Base-by-base conservation (phyloP, 169 alveolate species). In the Besnoitia besnoiti region DNA sequence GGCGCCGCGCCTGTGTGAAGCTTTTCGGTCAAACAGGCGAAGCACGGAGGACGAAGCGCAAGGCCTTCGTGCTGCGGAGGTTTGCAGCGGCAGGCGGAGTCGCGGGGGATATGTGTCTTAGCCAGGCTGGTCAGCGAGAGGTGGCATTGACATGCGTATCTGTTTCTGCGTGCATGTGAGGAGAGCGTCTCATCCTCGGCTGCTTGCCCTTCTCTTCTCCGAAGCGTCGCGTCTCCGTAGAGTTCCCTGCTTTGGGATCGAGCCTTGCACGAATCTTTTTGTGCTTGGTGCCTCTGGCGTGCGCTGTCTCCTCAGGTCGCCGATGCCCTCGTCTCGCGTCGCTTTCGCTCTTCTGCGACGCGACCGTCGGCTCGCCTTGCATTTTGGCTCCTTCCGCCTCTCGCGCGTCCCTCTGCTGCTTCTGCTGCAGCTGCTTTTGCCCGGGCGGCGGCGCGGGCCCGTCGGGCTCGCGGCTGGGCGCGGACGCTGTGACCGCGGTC, bases 381-480 rank as follows among this genome's bases (percentile, higher is more conserved):
- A 30, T 61, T 8, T n/a, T 61, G 37, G 40, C 77, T 27, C 37
- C 77, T 19, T 19, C 37, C 35, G 35, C 77, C 10, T 61, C 77
- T 8, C 77, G 77, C 77, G 4, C 40, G 8, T 19, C 77, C 77
- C 37, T n/a, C 77, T 61, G 77, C 77, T 61, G 77, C 77, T 61
- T 61, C 77, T 61, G 77, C 77, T 61, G 77, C 77, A 61, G 77
- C 77, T 61, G 77, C 77, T 61, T 61, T 27, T 61, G 37, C 33
- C 37, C 77, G 21, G 77, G 77, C 62, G 10, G 62, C 19, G 77
- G 37, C 77, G 30, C 77, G 35, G 37, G 33, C 62, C 62, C 62
- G 62, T 14, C n/a, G n/a, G n/a, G n/a, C n/a, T n/a, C n/a, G n/a
- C n/a, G n/a, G 59, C 59, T 49, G 59, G 7, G 59, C 24, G 59